Base-by-base conservation (phyloP, 306 rosid genomes). In the Styphnolobium japonicum region DNA sequence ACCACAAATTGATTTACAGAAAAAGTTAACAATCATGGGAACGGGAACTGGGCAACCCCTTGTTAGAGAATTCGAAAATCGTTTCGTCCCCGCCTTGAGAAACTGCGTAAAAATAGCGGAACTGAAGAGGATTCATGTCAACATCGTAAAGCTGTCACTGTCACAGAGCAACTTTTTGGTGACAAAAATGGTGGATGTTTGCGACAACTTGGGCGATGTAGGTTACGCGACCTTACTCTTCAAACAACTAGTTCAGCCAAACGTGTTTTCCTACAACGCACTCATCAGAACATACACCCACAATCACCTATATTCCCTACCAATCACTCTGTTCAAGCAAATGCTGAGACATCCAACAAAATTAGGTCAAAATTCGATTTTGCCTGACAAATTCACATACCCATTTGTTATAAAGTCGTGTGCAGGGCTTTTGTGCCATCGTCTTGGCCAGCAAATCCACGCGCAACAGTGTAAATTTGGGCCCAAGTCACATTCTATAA, bases 331-430 rank as follows among this genome's bases (percentile, higher is more conserved):
- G 67, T 91, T 86, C 83, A 87, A 84, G 78, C 51, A 88, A 67
- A 93, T 91, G 94, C 78, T 88, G 36, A 70, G 82, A 67, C 33
- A 70, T 34, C 73, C 77, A 16, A 22, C 10, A 6, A 46, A 46
- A 42, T 39, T 67, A 34, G 67, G 65, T 51, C 42, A 67, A 27
- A 80, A 67, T 19, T 66, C 39, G 18, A 45, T 78, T 48, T 76
- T 68, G 22, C 94, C 94, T 0, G 85, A 92, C 68, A 82, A 79
- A 71, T 91, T 91, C 83, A 92, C 97, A 2, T 88, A 88, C 81
- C 97, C 95, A 0, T 92, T 87, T 68, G 91, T 91, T 46, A 37
- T 92, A 0, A 94, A 87, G 68, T 89, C 92, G 40, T 92, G 90
- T 34, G 87, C 88, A 4, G 93, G 83, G 39, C 78, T 94, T 18